Evolutionary conservation across 257 asterid genomes (phyloP), one percentile per base, ranked within the genome.

Genomic region (Solanum tacnaense): DNA sequence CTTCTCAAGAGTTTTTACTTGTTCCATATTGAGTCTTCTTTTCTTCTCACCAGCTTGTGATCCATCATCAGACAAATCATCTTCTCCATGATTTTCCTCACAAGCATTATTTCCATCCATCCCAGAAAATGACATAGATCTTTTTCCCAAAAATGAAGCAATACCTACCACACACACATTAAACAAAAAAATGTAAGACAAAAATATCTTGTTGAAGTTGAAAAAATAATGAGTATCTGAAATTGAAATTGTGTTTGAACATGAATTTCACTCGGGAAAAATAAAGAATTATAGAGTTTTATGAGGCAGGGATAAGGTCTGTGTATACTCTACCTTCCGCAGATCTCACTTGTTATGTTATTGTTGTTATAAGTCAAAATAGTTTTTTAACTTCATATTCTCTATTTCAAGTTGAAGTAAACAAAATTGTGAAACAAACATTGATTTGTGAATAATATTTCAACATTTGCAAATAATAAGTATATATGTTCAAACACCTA

Each of bases 1-100:
- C 91, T 91, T 93, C 91, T 94, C 97, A 20, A 94, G 93, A 11
- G 94, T 92, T 92, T 89, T 91, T 29, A 94, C 95, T 88, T 94
- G 97, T 79, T 93, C 95, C 91, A 92, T 87, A 49, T 91, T 94
- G 27, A 94, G 89, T 90, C 97, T 92, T 87, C 95, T 92, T 74
- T 93, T 94, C 87, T 93, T 94, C 86, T 94, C 95, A 11, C 95
- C 94, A 27, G 88, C 82, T 82, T 91, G 95, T 15, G 91, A 91
- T 9, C 94, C 94, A 81, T 94, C 96, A 46, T 94, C 95, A 7
- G 94, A 93, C 70, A 91, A 87, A 31, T 92, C 94, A 29, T 93
- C 95, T 25, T 93, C 96, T 35, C 91, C 93, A 32, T 89, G 89
- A 15, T 58, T 83, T 52, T 89, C 93, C 74, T 88, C 89, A 83